phyloP scores from a whole-genome alignment of 768 basidiomycete genomes.

The Obba rivulosa region DNA sequence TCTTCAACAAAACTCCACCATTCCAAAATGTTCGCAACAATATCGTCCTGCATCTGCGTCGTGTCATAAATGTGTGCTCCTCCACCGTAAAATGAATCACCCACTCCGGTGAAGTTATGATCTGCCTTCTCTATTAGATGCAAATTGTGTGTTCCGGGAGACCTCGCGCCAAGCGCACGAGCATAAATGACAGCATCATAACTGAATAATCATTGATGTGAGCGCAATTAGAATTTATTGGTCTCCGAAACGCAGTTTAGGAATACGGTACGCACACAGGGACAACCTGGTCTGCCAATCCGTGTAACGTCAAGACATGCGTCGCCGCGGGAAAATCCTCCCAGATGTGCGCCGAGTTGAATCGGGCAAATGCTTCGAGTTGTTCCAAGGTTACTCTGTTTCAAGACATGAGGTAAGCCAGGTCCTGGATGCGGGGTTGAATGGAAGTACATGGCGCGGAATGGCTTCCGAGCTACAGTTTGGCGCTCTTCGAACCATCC shows the following conservation, averaged over 20 bases:
- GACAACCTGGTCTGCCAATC: slow-evolving; percentile 62
- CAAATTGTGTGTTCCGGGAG: slow-evolving; percentile 65
- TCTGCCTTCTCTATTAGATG: slow-evolving; percentile 70
- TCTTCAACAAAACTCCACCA: slow-evolving; percentile 54
- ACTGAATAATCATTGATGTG: slow-evolving; percentile 31
- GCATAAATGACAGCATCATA: slow-evolving; percentile 73
- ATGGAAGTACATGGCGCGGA: slow-evolving; percentile 21
- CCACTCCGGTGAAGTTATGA: slow-evolving; percentile 68
- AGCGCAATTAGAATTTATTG: no score
- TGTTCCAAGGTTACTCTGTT: slow-evolving; percentile 31
- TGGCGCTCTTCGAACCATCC: slow-evolving; percentile 62
- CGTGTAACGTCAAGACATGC: slow-evolving; percentile 76
- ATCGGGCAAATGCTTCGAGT: slow-evolving; percentile 53
- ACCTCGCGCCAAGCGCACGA: slow-evolving; percentile 47
- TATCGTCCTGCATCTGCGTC: slow-evolving; percentile 43
- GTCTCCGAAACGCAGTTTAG: no score
- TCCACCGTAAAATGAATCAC: slow-evolving; percentile 3
- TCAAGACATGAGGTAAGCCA: not conserved
- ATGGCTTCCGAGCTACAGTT: slow-evolving; percentile 59
- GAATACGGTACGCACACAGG: slow-evolving; percentile 49
- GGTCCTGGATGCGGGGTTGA: not conserved
- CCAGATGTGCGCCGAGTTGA: slow-evolving; percentile 68
- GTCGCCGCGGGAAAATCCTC: slow-evolving; percentile 54
- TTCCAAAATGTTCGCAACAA: slow-evolving; percentile 60
- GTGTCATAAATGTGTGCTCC: not conserved